Base-by-base conservation (phyloP, 345 rosid genomes). In the Erucastrum elatum region DNA sequence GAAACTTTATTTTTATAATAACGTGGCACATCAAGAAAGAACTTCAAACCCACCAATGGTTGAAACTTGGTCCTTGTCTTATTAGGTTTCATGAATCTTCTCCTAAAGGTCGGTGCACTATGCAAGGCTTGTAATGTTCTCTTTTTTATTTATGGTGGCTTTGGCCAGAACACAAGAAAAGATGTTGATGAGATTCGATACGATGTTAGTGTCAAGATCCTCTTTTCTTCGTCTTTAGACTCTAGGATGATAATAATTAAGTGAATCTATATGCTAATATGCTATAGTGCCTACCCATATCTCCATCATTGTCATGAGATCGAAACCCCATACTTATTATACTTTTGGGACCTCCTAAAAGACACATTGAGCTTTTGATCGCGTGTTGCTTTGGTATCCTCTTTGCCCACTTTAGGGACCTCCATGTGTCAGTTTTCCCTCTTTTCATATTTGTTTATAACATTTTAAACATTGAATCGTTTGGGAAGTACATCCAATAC, bases 241-340 rank as follows among this genome's bases (percentile, higher is more conserved):
- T 78, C 77, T 39, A 59, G 16, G 77, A 67, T 66, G 76, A 80
- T 77, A 75, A 75, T 77, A 75, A 75, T 21, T 21, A 21, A 81
- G 76, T 84, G 82, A 84, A 81, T 81, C 76, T 66, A 44, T 78
- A 59, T 62, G 75, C 75, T 61, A 80, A 44, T 78, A 59, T 62
- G 75, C 75, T 61, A 80, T 80, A 68, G 83, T 81, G 83, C 84
- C 21, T 75, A 70, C 78, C 86, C 44, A 78, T 73, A 75, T 84
- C 79, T 56, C 77, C 80, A 73, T 77, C 66, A 68, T 44, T 59
- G 70, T 29, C 67, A 58, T 77, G 10, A 68, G 65, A 68, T 78
- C 76, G 55, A 68, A 72, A 73, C 41, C 75, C 82, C 82, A 70
- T 72, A 72, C 77, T 66, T 70, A 58, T 72, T 37, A 72, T 72